phyloP scores from a whole-genome alignment of 2,329 filamentous ascomycete genomes.

The Madurella fahalii region DNA sequence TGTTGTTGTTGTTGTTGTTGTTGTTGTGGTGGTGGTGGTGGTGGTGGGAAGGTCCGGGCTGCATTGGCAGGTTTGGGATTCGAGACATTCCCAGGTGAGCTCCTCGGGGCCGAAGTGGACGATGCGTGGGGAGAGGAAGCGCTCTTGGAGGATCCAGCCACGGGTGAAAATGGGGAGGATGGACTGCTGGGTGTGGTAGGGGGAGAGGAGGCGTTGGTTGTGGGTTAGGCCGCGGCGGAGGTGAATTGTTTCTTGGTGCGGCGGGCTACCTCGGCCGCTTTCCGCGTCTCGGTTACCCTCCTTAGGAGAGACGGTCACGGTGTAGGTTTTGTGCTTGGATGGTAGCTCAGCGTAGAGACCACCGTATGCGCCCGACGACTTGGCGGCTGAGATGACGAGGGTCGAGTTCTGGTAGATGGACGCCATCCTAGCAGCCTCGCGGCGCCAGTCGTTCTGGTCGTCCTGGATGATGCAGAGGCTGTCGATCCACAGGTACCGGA shows the following conservation, averaged over 20 bases:
- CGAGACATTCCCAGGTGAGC: slow-evolving; percentile 17
- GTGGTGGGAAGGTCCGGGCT: neutral
- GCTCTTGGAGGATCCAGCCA: slow-evolving; percentile 27
- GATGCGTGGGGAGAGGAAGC: slow-evolving; percentile 19
- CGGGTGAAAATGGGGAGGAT: slow-evolving; percentile 13
- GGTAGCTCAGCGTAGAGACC: slow-evolving; percentile 6
- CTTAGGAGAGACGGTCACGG: neutral
- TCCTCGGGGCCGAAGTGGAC: slow-evolving; percentile 21
- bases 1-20: too few species aligned
- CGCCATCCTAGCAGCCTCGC: slow-evolving; percentile 20
- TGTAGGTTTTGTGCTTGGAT: neutral
- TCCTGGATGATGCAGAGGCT: slow-evolving; percentile 28
- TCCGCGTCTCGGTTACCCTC: neutral
- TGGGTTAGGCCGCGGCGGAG: slow-evolving; percentile 13
- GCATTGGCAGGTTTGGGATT: slow-evolving; percentile 15
- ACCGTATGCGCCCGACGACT: slow-evolving; percentile 11
- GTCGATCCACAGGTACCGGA: slow-evolving; percentile 28
- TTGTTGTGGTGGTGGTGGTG: too few species aligned
- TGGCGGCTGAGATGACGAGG: slow-evolving; percentile 16
- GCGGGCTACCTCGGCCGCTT: neutral
- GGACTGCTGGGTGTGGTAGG: neutral
- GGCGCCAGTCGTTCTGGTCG: slow-evolving; percentile 18
- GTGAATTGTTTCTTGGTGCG: slow-evolving; percentile 1
- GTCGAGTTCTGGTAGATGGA: slow-evolving; percentile 15
- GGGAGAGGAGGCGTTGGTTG: slow-evolving; percentile 1